These are phyloP conservation scores for Gryganskiella cystojenkinii DNA, from an alignment of 192 early-diverging fungal genomes.

Conservation along the genomic window DNA sequence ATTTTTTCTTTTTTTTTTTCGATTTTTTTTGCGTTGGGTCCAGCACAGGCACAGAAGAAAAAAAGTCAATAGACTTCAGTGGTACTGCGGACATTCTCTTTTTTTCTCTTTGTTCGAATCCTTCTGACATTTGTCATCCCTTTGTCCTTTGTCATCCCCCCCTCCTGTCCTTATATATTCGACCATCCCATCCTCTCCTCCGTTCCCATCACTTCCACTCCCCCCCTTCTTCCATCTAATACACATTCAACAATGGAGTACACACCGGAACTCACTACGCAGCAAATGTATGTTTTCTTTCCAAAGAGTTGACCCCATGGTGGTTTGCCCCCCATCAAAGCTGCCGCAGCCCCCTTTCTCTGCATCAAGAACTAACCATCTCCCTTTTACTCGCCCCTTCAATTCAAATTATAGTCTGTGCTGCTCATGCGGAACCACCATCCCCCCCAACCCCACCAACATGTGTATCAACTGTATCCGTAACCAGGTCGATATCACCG, in stretches of 20 bases:
- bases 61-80: too few species aligned
- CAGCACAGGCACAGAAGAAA: too few species aligned
- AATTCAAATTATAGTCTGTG: conserved; percentile 78
- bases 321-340: not conserved
- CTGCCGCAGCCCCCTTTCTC: not conserved
- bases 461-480: conserved; percentile 99
- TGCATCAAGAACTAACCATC: not conserved
- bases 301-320: not conserved
- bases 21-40: too few species aligned
- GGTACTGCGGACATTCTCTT: not conserved
- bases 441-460: conserved; percentile 97
- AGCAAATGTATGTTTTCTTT: conserved; percentile 57
- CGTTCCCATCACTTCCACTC: not conserved
- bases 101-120: not conserved
- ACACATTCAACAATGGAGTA: conserved; percentile 57
- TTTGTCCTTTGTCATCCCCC: not conserved
- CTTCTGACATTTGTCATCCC: not conserved
- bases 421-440: conserved; percentile 93
- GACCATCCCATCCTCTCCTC: not conserved
- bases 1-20: too few species aligned
- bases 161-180: too few species aligned
- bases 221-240: not conserved
- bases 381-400: not conserved
- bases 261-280: conserved; percentile 61
- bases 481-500: conserved; percentile 96